Base-by-base conservation (phyloP, 2,329 filamentous ascomycete species). In the Clonostachys rhizophaga region DNA sequence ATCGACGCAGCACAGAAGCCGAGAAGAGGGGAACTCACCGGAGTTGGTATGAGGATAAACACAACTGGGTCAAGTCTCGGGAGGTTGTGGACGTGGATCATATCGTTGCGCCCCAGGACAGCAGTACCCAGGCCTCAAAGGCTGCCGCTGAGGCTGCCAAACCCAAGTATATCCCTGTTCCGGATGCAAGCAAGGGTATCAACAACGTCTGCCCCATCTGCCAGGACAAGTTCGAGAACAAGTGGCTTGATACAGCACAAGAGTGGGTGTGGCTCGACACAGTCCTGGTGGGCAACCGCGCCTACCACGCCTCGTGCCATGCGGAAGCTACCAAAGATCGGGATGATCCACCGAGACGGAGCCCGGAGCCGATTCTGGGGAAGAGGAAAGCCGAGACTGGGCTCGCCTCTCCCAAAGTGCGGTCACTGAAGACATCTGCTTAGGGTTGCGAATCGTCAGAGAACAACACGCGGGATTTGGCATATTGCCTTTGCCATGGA, bases 191-290 rank as follows among this genome's bases (percentile, higher is more conserved):
- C 16, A 78, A 81, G 24, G 76, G 87, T 24, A 81, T 86, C 49
- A 91, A 90, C 60, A 86, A 82, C 14, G 79, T 87, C 2, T 99
- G 94, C 60, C 90, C 91, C 3, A 95, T 99, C 56, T 97, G 94
- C 64, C 91, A 96, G 64, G 94, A 99, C 63, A 87, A 87, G 54
- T 97, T 99, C 58, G 87, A 95, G 68, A 90, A 88, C 54, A 87
- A 87, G 54, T 97, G 91, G 87, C 84, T 92, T 7, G 90, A 95
- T 57, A 90, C 95, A 52, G 88, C 87, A 16, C 91, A 97, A 66
- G 92, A 99, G 60, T 97, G 91, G 79, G 92, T 99, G 39, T 97
- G 94, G 89, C 86, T 90, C 65, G 92, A 99, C 65, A 89, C 92
- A 1, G 76, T 88, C 44, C 79, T 86, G 53, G 81, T 95, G 33